Base-by-base conservation (phyloP, 2,329 filamentous ascomycete species). In the Diplocarpon mali region DNA sequence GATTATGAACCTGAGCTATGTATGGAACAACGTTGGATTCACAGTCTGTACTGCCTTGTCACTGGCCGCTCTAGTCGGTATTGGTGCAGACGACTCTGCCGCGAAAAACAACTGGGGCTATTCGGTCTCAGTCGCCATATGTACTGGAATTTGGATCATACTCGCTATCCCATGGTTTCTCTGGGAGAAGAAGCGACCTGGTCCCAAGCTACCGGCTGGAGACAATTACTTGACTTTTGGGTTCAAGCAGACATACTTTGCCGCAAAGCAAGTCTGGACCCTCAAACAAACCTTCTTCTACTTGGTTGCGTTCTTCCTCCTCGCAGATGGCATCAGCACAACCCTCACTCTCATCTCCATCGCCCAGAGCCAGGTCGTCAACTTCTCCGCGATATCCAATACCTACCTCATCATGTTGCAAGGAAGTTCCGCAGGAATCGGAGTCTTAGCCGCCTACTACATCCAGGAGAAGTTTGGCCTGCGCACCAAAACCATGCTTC, bases 1-100 rank as follows among this genome's bases (percentile, higher is more conserved):
- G 32, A 57, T 60, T 13, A 60, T 60, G 57, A 61, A 61, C 35
- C 43, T 59, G n/a, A 57, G 54, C 38, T 60, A 57, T 35, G 53
- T 47, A 2, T 58, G 53, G 54, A 60, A 60, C 30, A 60, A 59
- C 43, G 47, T 58, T 40, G 58, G 58, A 5, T 61, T 59, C 29
- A 53, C 50, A 10, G 32, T 58, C 12, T 58, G 54, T 45, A 47
- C 51, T 8, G 58, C 57, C 14, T 41, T 61, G 6, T 54, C 53
- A 12, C 49, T 61, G 7, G 57, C 44, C 27, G 56, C 57, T 13
- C 48, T 61, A 6, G 45, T 48, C 28, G 58, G 57, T 7, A 39
- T 60, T 2, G 48, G 49, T 7, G 57, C 57, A 2, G 45, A 60
- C 32, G 50, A 58, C 14, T 55, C 52, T 1, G 42, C 41, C 7